Base-by-base conservation (phyloP, 106 monocot species). In the Xerophyta viscosa region DNA sequence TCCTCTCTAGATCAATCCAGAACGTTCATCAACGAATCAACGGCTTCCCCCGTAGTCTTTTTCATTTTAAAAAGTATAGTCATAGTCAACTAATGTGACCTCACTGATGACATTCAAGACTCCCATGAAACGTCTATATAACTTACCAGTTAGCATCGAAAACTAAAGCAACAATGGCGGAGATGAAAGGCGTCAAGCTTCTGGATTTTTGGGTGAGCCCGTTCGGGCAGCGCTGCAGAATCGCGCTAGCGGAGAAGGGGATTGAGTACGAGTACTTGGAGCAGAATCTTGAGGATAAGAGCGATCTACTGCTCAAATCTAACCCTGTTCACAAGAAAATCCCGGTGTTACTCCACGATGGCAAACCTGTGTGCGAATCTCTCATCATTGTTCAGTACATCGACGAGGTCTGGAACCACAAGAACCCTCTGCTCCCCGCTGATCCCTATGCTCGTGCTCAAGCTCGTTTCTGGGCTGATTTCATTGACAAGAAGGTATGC, bases 381-480 rank as follows among this genome's bases (percentile, higher is more conserved):
- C 62, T 62, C 23, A 17, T 37, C 49, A 62, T 62, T 17, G 24
- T 62, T 11, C 30, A 50, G 15, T 62, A 62, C 37, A 62, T 62
- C 24, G 62, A 62, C 7, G 49, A 50, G 37, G 23, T 39, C 3
- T 62, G 62, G 62, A 10, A 7, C 31, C 0, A 37, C 17, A 37
- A 13, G 1, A 2, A 12, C 20, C 37, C 50, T 8, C 23, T 49
- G 27, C 62, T 69, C 8, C 68, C 68, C 14, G 0, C 6, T 2
- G 51, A 60, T 8, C 68, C 68, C 4, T 52, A 30, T 11, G 21
- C 22, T 3, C 59, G 60, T 0, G 33, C 60, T 23, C 10, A 52
- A 6, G 60, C 60, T 18, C 29, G 59, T 13, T 68, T 68, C 28
- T 68, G 58, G 68, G 68, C 68, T 7, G 68, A 68, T 12, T 68